phyloP scores from a whole-genome alignment of 768 basidiomycete genomes.

The Agrocybe pediades region DNA sequence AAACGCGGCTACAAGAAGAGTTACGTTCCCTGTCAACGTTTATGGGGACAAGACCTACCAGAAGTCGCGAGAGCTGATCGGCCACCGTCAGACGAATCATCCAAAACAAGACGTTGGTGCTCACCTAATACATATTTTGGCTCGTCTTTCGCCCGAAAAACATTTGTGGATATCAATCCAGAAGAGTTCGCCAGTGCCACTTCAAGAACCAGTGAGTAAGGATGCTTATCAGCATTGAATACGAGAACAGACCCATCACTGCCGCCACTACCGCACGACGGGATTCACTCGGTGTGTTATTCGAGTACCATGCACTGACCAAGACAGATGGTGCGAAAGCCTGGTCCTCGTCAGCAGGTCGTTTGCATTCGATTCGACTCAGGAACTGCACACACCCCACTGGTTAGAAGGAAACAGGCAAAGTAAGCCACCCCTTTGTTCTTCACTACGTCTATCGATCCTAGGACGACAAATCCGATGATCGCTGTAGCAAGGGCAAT shows the following conservation, averaged over 20 bases:
- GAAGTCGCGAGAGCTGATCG: slow-evolving; percentile 43
- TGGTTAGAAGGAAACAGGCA: slow-evolving; percentile 54
- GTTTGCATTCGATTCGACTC: too few relatives aligned
- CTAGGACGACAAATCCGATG: slow-evolving; percentile 46
- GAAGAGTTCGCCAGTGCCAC: slow-evolving; percentile 50
- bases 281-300: slow-evolving; percentile 51
- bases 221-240: not conserved
- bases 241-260: slow-evolving; percentile 41
- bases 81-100: not conserved
- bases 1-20: slow-evolving; percentile 38
- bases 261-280: slow-evolving; percentile 51
- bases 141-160: slow-evolving; percentile 51
- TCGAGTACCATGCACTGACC: slow-evolving; percentile 45
- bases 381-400: slow-evolving; percentile 35
- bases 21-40: not conserved
- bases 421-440: slow-evolving; percentile 50
- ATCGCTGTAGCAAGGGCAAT: slow-evolving; percentile 41
- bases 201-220: slow-evolving; percentile 13
- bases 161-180: slow-evolving; percentile 53
- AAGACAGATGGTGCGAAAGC: slow-evolving; percentile 50
- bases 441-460: slow-evolving; percentile 40
- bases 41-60: slow-evolving; percentile 27
- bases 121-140: slow-evolving; percentile 49
- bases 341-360: slow-evolving; percentile 27
- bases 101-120: not conserved